These are phyloP conservation scores for Penicillium roqueforti DNA, from an alignment of 495 filamentous ascomycete genomes.

Conservation along the genomic window DNA sequence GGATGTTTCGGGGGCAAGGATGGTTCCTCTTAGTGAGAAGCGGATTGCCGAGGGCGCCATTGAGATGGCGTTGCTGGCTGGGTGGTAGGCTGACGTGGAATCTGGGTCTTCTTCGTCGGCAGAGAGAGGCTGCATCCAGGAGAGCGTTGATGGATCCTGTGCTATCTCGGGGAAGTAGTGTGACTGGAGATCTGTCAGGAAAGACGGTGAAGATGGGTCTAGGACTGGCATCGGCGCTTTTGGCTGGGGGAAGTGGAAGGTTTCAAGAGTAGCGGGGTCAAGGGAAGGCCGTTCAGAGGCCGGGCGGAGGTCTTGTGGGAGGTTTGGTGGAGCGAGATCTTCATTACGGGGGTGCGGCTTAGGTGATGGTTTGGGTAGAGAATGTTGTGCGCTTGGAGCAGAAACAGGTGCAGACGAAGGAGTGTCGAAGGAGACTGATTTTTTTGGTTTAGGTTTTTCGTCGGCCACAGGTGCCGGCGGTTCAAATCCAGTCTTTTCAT, in stretches of 20 bases:
- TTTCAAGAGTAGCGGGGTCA: constrained; percentile 58
- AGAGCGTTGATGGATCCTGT: constrained; percentile 75
- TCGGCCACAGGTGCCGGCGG: not conserved
- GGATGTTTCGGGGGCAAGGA: constrained; percentile 71
- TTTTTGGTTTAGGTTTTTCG: constrained; percentile 15
- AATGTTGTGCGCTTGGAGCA: constrained; percentile 1
- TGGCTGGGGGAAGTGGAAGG: constrained; percentile 42
- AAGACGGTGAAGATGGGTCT: constrained; percentile 75
- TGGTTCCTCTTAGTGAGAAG: constrained; percentile 77
- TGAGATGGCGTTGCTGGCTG: constrained; percentile 56
- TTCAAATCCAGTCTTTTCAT: constrained; percentile 6
- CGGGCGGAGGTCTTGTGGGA: constrained; percentile 39
- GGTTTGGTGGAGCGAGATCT: constrained; percentile 31
- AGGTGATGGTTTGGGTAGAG: not conserved
- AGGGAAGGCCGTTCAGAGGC: constrained; percentile 38
- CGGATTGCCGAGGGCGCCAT: constrained; percentile 73
- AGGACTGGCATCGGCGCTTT: constrained; percentile 56
- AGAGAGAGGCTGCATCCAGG: constrained; percentile 79
- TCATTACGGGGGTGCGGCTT: constrained; percentile 25
- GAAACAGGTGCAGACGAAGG: constrained; percentile 5
- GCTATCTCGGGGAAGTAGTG: constrained; percentile 91
- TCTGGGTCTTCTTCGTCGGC: constrained; percentile 52
- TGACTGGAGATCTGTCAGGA: constrained; percentile 75
- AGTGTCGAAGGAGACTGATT: constrained; percentile 34
- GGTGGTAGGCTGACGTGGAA: constrained; percentile 67